These are phyloP conservation scores for Erigeron philadelphicus DNA, from an alignment of 140 eudicot species.

Conservation along the genomic window DNA sequence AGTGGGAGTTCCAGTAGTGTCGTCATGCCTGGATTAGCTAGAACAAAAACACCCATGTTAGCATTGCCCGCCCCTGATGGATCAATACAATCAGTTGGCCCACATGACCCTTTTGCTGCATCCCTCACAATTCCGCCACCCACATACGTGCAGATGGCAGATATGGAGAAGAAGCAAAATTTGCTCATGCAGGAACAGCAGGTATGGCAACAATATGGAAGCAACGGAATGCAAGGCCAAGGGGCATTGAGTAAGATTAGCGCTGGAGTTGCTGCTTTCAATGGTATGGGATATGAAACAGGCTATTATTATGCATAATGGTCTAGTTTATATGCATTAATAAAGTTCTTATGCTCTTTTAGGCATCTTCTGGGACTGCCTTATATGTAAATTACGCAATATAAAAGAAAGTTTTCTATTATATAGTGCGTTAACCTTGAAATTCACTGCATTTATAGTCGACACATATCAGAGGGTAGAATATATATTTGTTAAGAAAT, in stretches of 20 bases:
- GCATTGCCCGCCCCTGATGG: slow-evolving; percentile 66
- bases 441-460: neutral
- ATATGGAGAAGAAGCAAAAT: slow-evolving; percentile 59
- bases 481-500: neutral
- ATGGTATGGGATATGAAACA: slow-evolving; percentile 36
- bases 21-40: slow-evolving; percentile 42
- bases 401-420: neutral
- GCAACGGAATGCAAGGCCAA: slow-evolving; percentile 61
- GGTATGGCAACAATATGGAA: slow-evolving; percentile 57
- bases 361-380: slow-evolving; percentile 2
- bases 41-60: slow-evolving; percentile 33
- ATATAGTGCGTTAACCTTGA: neutral
- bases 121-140: slow-evolving; percentile 58
- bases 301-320: slow-evolving; percentile 39
- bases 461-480: neutral
- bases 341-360: neutral
- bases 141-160: slow-evolving; percentile 60
- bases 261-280: slow-evolving; percentile 30
- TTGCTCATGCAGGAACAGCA: slow-evolving; percentile 48
- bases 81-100: slow-evolving; percentile 37
- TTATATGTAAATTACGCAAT: neutral
- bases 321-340: slow-evolving; percentile 11
- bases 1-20: slow-evolving; percentile 58
- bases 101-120: slow-evolving; percentile 67
- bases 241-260: slow-evolving; percentile 36